Conservation (phyloP, 176 grass and related monocot genomes). For the Bromus sterilis region DNA sequence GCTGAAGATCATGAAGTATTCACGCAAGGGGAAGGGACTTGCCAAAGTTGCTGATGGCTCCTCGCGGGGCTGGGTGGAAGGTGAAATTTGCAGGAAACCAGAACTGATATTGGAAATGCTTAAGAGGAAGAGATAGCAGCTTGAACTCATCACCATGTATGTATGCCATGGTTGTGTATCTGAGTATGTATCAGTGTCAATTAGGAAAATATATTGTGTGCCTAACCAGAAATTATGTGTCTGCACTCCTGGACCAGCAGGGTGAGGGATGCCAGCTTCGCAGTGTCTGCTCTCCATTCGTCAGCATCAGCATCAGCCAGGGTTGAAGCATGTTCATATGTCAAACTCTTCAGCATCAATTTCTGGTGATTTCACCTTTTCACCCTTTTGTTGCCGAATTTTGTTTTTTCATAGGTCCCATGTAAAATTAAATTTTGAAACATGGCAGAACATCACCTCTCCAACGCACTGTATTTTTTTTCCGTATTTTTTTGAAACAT, state of each 20-base stretch:
- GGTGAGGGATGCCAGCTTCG: not conserved
- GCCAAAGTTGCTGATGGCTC: not conserved
- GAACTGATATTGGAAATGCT: constrained; percentile 66
- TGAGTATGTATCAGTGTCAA: not conserved
- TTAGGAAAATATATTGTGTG: not conserved
- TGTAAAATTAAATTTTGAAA: not conserved
- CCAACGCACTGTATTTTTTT: no score
- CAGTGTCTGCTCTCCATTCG: not conserved
- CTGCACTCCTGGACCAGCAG: no score
- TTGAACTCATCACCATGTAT: not conserved
- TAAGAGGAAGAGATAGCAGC: constrained; percentile 33
- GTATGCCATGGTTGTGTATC: not conserved
- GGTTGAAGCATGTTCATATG: not conserved
- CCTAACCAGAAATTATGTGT: not conserved
- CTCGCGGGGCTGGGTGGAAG: not conserved
- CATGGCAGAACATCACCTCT: not conserved
- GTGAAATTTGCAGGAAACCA: constrained; percentile 22
- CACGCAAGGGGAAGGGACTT: constrained; percentile 18
- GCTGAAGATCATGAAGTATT: constrained; percentile 35
- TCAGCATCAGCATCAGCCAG: not conserved
- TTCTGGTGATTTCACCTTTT: not conserved
- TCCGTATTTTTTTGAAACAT: no score
- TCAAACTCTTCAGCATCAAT: not conserved
- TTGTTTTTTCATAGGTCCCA: not conserved
- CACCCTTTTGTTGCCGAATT: not conserved